A percentile compares a stretch with the other conserved stretches of the same genome.
Evolutionary conservation across 163 green algal species (phyloP).

Genomic region (Chlorella variabilis): DNA sequence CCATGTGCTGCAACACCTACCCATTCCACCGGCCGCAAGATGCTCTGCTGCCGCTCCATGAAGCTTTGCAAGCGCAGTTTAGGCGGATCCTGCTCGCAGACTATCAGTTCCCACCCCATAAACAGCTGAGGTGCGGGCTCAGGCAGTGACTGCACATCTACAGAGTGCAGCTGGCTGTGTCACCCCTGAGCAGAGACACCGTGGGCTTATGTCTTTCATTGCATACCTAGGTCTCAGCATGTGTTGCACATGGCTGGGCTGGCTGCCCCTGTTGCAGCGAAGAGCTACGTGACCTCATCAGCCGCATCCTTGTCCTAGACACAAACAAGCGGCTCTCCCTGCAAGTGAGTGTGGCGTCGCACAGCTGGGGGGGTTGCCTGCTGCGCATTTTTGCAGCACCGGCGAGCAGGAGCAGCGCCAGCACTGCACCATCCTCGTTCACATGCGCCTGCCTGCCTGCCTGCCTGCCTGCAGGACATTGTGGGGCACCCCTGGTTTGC

Average conservation of each 20-base stretch:
- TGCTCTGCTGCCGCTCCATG: constrained; percentile 9
- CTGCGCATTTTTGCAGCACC: too few species aligned
- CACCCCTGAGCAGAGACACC: too few species aligned
- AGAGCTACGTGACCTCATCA: constrained; percentile 25
- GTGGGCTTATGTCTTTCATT: too few species aligned
- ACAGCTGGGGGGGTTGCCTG: too few species aligned
- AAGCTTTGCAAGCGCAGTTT: constrained; percentile 47
- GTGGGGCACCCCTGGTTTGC: constrained; percentile 40
- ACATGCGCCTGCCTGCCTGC: too few species aligned
- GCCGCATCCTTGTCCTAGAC: constrained; percentile 23
- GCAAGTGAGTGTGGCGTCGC: not conserved
- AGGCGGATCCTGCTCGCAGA: constrained; percentile 47
- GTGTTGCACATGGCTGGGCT: too few species aligned
- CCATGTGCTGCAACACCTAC: constrained; percentile 53
- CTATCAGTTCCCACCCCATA: constrained; percentile 13
- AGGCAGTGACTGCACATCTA: too few species aligned
- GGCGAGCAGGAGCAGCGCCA: too few species aligned
- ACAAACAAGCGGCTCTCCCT: not conserved
- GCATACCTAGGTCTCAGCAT: too few species aligned
- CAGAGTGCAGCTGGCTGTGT: too few species aligned
- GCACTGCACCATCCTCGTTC: too few species aligned
- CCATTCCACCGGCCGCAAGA: constrained; percentile 40
- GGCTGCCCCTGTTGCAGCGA: constrained; percentile 7
- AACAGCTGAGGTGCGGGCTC: constrained; percentile 1
- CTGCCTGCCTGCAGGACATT: constrained; percentile 17